Percentiles rank a stretch among this genome's conserved stretches.
phyloP scores from a whole-genome alignment of 768 basidiomycete species.

The Termitomyces sp. region DNA sequence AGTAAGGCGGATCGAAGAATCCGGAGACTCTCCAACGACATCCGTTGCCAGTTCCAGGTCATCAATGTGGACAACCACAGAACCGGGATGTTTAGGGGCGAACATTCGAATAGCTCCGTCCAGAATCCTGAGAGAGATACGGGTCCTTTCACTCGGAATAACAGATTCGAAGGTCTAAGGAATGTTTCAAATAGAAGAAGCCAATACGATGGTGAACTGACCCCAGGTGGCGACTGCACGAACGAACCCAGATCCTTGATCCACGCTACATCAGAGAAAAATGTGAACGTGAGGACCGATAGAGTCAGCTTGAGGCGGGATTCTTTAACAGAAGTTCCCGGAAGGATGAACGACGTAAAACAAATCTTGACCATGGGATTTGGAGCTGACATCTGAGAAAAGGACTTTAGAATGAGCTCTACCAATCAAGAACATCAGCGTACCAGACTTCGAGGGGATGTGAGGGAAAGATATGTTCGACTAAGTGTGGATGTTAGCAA shows the following conservation, averaged over 20 bases:
- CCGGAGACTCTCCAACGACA: slow-evolving; percentile 59
- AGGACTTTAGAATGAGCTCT: not conserved
- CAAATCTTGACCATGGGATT: slow-evolving; percentile 54
- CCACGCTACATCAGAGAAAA: slow-evolving; percentile 61
- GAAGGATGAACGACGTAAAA: slow-evolving; percentile 59
- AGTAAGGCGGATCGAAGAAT: slow-evolving; percentile 44
- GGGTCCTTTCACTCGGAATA: slow-evolving; percentile 83
- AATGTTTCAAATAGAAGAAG: not conserved
- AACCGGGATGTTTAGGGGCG: slow-evolving; percentile 56
- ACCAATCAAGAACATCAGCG: slow-evolving; percentile 11
- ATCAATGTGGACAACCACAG: slow-evolving; percentile 61
- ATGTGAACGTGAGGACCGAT: slow-evolving; percentile 56
- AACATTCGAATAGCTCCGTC: slow-evolving; percentile 64
- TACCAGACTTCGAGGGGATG: slow-evolving; percentile 55
- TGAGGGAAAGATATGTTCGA: slow-evolving; percentile 46
- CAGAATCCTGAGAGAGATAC: slow-evolving; percentile 53
- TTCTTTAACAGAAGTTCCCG: slow-evolving; percentile 69
- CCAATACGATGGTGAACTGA: slow-evolving; percentile 32
- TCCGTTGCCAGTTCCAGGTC: slow-evolving; percentile 68
- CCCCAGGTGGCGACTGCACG: slow-evolving; percentile 82
- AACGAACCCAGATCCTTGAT: slow-evolving; percentile 56
- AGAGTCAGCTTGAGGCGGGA: slow-evolving; percentile 63
- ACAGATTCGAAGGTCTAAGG: slow-evolving; percentile 84
- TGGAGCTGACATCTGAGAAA: slow-evolving; percentile 35
- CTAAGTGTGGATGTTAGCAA: slow-evolving; percentile 26